Conservation (phyloP, 2,329 filamentous ascomycete genomes). For the Plenodomus tracheiphilus region DNA sequence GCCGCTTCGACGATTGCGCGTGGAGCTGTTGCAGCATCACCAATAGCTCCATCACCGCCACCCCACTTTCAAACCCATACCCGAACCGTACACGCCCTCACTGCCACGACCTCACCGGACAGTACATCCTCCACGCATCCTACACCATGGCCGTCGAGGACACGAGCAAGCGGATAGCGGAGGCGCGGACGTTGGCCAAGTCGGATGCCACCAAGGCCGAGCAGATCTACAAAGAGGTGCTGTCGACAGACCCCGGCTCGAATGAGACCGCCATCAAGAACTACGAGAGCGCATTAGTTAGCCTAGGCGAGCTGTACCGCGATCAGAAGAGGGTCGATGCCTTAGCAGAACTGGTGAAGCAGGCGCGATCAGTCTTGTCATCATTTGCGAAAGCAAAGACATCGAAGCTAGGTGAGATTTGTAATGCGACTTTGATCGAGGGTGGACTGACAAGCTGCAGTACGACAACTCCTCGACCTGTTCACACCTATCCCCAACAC, state of each 20-base stretch:
- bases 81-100: constrained; percentile 1
- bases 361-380: constrained; percentile 87
- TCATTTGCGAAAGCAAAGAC: constrained; percentile 99
- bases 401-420: constrained; percentile 81
- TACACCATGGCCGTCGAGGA: constrained; percentile 46
- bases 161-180: constrained; percentile 71
- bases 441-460: constrained; percentile 52
- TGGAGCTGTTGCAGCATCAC: constrained; percentile 14
- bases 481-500: constrained; percentile 93
- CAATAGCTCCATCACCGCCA: constrained; percentile 11
- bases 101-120: neutral
- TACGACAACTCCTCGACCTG: constrained; percentile 94
- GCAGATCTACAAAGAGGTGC: constrained; percentile 84
- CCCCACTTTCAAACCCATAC: constrained; percentile 6
- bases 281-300: constrained; percentile 87
- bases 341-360: constrained; percentile 85
- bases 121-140: neutral
- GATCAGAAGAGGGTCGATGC: constrained; percentile 83
- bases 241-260: constrained; percentile 80
- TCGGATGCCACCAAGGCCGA: constrained; percentile 83
- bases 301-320: constrained; percentile 88
- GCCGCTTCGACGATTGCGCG: constrained; percentile 11
- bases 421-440: too few relatives aligned
- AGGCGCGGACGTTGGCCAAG: constrained; percentile 84
- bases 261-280: constrained; percentile 86